phyloP scores from a whole-genome alignment of 768 basidiomycete species.

The Mycena polygramma region DNA sequence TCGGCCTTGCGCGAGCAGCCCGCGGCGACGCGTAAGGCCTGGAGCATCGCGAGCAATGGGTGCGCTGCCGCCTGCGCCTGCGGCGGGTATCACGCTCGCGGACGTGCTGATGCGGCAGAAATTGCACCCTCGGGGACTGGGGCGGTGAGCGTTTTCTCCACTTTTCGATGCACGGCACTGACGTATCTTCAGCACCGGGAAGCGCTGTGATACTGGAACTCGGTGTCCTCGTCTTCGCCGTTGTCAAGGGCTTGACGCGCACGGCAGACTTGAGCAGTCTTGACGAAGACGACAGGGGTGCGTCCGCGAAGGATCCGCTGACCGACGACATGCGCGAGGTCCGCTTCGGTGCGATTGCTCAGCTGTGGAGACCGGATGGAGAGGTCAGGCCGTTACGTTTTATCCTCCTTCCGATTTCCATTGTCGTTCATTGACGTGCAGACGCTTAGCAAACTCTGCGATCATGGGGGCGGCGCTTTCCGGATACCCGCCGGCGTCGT shows the following conservation, averaged over 20 bases:
- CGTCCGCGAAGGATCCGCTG: constrained; percentile 65
- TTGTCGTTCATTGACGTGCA: constrained; percentile 43
- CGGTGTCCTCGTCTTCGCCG: constrained; percentile 84
- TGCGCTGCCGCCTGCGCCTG: constrained; percentile 81
- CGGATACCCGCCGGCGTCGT: too few species aligned
- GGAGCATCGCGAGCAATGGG: constrained; percentile 93
- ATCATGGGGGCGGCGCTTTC: constrained; percentile 81
- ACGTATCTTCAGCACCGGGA: constrained; percentile 68
- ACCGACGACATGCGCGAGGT: constrained; percentile 74
- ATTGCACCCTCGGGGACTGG: constrained; percentile 73
- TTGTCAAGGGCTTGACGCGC: constrained; percentile 89
- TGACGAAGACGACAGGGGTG: constrained; percentile 67
- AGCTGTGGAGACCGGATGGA: constrained; percentile 85
- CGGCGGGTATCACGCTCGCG: constrained; percentile 84
- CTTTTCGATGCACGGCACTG: too few species aligned
- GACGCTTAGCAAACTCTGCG: constrained; percentile 82
- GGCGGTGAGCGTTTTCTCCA: constrained; percentile 48
- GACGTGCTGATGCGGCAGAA: constrained; percentile 86
- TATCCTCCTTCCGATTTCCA: background rate
- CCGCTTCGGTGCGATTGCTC: constrained; percentile 76
- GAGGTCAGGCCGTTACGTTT: constrained; percentile 79
- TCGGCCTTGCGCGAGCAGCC: too few species aligned
- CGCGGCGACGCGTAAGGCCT: constrained; percentile 90
- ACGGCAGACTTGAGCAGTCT: constrained; percentile 76
- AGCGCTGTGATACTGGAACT: constrained; percentile 81